Conservation (phyloP, 2,329 filamentous ascomycete species). For the Mollisiaceae sp. region DNA sequence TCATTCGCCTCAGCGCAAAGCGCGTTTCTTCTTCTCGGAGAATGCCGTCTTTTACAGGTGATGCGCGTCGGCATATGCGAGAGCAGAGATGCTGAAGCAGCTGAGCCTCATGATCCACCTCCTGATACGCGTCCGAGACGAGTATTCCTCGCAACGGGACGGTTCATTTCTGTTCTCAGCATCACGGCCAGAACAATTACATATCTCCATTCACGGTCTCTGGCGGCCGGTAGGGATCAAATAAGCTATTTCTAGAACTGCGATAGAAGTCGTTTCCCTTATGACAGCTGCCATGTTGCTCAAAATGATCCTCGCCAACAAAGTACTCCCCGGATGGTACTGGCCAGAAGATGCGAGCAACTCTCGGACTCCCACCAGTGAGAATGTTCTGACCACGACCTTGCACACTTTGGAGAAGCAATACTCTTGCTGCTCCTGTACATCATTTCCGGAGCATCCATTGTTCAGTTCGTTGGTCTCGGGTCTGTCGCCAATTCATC, state of each 20-base stretch:
- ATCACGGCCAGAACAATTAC: not conserved
- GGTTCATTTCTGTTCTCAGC: conserved; percentile 13
- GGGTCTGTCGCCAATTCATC: conserved; percentile 13
- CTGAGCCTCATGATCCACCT: conserved; percentile 29
- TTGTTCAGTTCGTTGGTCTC: conserved; percentile 11
- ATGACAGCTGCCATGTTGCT: conserved; percentile 5
- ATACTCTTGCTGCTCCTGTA: not conserved
- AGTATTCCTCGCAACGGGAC: not conserved
- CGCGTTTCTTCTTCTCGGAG: not conserved
- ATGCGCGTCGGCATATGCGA: not conserved
- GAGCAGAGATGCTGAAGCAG: conserved; percentile 22
- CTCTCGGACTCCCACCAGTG: not conserved
- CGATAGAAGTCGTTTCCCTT: not conserved
- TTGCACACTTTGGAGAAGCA: not conserved
- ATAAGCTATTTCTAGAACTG: conserved; percentile 11
- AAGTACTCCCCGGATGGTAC: too few relatives aligned
- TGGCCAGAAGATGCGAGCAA: not conserved
- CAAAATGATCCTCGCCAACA: not conserved
- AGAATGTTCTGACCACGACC: not conserved
- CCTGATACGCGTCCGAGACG: conserved; percentile 35
- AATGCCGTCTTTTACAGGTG: not conserved
- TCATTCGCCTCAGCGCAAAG: not conserved
- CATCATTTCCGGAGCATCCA: not conserved
- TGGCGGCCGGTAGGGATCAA: not conserved
- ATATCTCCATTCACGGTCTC: not conserved